Base-by-base conservation (phyloP, 2,329 filamentous ascomycete genomes). In the Epichloe gansuensis region DNA sequence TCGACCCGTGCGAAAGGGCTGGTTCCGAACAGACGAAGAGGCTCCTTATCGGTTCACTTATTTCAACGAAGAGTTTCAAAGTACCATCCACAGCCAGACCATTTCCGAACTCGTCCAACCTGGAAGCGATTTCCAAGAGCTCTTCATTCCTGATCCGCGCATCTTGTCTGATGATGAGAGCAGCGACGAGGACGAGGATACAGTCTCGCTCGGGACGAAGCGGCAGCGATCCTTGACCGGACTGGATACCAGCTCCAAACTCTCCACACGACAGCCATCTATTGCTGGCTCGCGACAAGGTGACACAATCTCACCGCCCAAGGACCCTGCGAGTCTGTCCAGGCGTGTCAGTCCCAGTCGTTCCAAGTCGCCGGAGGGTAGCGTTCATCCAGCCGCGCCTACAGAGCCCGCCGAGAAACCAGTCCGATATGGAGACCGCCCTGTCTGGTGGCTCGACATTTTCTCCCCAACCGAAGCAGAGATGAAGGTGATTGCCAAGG, bases 401-500 rank as follows among this genome's bases (percentile, higher is more conserved):
- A 2, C 59, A 61, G 27, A 53, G 54, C 13, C 56, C 59, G 55
- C 60, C 23, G 63, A 68, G 23, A 78, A 76, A 56, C 65, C 71
- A 1, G 73, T 80, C 54, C 73, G 75, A 51, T 84, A 82, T 58
- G 91, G 91, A 1, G 85, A 93, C 27, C 82, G 90, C 5, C 93
- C 93, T 5, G 90, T 93, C 0, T 98, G 93, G 80, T 98, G 93
- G 93, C 78, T 98, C 4, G 93, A 98, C 68, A 81, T 98, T 5
- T 74, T 96, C 25, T 87, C 81, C 44, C 93, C 93, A 1, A 96
- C 90, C 0, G 90, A 97, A 62, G 82, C 84, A 0, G 93, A 98
- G 69, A 97, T 98, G 93, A 91, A 90, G 64, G 82, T 93, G 8
- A 77, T 98, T 41, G 83, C 88, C 34, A 95, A 94, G 63, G 80